Evolutionary conservation across 2,329 filamentous ascomycete genomes (phyloP).

Genomic region (Aulographum hederae): DNA sequence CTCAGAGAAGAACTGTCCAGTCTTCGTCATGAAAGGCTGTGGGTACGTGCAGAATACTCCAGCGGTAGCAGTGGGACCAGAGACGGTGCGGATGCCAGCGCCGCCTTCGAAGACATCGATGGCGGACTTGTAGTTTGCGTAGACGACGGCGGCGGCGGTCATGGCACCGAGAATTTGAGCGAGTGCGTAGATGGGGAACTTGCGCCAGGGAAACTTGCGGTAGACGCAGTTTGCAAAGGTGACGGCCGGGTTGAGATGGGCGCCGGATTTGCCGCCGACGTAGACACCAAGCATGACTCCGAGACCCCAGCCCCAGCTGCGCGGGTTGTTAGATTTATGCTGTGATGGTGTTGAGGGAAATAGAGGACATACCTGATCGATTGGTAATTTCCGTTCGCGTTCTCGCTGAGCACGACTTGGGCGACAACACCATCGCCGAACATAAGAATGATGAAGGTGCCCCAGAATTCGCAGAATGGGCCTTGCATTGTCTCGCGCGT

Average conservation of each 20-base stretch:
- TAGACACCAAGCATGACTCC: conserved; percentile 28
- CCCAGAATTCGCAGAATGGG: conserved; percentile 48
- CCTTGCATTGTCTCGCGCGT: conserved; percentile 35
- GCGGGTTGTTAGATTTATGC: background rate
- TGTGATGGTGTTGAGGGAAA: background rate
- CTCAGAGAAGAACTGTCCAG: conserved; percentile 53
- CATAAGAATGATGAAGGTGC: conserved; percentile 47
- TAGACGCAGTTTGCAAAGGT: conserved; percentile 23
- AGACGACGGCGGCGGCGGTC: conserved; percentile 27
- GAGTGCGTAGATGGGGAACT: conserved; percentile 30
- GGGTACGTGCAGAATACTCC: conserved; percentile 56
- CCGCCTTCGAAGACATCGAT: conserved; percentile 8
- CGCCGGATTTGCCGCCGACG: conserved; percentile 27
- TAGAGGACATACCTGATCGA: conserved; percentile 4
- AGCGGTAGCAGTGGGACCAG: conserved; percentile 29
- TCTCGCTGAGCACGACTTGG: conserved; percentile 40
- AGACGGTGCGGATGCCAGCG: conserved; percentile 3
- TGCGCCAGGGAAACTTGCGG: conserved; percentile 33
- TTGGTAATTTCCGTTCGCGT: conserved; percentile 5
- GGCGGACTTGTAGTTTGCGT: conserved; percentile 22
- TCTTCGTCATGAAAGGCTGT: conserved; percentile 39
- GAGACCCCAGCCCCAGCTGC: conserved; percentile 1
- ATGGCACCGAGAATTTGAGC: conserved; percentile 36
- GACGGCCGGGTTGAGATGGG: conserved; percentile 29
- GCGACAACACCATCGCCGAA: conserved; percentile 57